phyloP scores from a whole-genome alignment of 768 basidiomycete species.

The Lactarius sanguifluus region DNA sequence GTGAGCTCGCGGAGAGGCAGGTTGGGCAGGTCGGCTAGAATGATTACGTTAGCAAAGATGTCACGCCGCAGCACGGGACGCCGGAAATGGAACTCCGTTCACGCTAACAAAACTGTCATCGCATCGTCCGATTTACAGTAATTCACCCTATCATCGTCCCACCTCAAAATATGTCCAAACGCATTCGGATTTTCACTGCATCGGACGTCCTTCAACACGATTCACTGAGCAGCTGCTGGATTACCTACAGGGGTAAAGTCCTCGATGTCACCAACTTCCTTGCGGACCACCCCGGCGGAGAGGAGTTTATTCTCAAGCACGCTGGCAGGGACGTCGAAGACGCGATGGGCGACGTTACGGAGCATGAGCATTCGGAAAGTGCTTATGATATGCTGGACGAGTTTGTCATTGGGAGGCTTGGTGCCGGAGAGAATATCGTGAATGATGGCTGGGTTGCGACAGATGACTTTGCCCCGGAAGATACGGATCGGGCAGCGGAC shows the following conservation, averaged over 20 bases:
- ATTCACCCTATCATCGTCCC: constrained; percentile 17
- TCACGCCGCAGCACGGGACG: not conserved
- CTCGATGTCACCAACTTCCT: constrained; percentile 89
- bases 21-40: constrained; percentile 38
- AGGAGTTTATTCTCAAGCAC: constrained; percentile 80
- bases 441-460: constrained; percentile 88
- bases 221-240: constrained; percentile 69
- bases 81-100: not conserved
- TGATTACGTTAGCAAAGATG: not conserved
- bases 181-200: constrained; percentile 68
- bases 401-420: constrained; percentile 81
- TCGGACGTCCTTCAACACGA: constrained; percentile 74
- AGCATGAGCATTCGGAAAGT: constrained; percentile 87
- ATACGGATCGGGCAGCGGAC: constrained; percentile 79
- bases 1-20: constrained; percentile 47
- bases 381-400: constrained; percentile 93
- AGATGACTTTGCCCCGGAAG: constrained; percentile 89
- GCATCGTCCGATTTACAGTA: not conserved
- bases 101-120: not conserved
- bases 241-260: constrained; percentile 76
- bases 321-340: constrained; percentile 82
- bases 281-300: constrained; percentile 90
- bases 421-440: constrained; percentile 69
- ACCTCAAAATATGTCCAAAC: constrained; percentile 50
- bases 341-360: constrained; percentile 75